These are phyloP conservation scores for Tympanopsis confertula DNA, from an alignment of 2,329 filamentous ascomycete species.

Conservation along the genomic window DNA sequence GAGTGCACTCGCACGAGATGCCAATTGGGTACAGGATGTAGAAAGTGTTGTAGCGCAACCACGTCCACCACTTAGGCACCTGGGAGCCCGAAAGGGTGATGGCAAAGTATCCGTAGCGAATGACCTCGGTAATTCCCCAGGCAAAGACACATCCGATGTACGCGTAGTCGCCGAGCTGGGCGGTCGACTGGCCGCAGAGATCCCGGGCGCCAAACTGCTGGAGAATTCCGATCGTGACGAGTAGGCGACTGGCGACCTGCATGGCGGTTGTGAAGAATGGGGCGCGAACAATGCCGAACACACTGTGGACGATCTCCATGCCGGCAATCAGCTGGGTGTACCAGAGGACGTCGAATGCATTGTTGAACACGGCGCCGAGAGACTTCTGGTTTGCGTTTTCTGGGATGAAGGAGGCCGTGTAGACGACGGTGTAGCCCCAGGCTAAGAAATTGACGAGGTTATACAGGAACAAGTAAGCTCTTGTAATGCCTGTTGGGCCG, in stretches of 20 bases:
- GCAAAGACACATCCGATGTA: slow-evolving; percentile 47
- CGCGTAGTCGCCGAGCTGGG: slow-evolving; percentile 24
- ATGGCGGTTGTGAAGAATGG: slow-evolving; percentile 52
- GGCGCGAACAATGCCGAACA: slow-evolving; percentile 49
- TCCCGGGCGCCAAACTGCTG: slow-evolving; percentile 29
- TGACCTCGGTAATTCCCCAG: slow-evolving; percentile 58
- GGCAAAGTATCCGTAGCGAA: slow-evolving; percentile 58
- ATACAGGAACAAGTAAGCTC: neutral
- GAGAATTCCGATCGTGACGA: slow-evolving; percentile 56
- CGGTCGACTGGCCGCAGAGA: slow-evolving; percentile 16
- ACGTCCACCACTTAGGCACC: slow-evolving; percentile 42
- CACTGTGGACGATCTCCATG: slow-evolving; percentile 50
- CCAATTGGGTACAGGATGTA: slow-evolving; percentile 57
- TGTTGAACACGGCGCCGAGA: neutral
- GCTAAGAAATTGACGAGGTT: neutral
- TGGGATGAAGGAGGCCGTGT: neutral
- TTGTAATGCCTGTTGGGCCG: neutral
- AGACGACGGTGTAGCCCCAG: neutral
- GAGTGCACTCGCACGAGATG: slow-evolving; percentile 48
- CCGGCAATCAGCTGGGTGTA: slow-evolving; percentile 7
- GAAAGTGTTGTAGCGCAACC: slow-evolving; percentile 57
- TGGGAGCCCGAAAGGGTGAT: slow-evolving; percentile 29
- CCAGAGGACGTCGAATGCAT: slow-evolving; percentile 1
- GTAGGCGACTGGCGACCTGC: slow-evolving; percentile 53
- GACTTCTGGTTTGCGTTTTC: neutral